Conservation (phyloP, 805 yeast species). For the Cyberlindnera maclurae region DNA sequence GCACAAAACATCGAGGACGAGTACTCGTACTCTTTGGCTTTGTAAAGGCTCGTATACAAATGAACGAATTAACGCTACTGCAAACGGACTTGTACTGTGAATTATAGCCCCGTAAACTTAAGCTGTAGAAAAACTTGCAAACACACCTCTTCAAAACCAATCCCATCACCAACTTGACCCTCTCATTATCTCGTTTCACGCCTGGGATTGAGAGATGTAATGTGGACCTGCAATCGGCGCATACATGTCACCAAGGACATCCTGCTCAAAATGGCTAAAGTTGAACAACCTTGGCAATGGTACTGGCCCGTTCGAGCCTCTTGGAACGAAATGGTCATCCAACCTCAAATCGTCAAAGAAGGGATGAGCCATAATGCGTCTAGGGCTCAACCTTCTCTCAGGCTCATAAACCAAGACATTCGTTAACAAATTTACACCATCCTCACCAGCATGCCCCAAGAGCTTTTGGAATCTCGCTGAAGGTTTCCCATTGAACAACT, state of each 20-base stretch:
- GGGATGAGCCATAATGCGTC: constrained; percentile 77
- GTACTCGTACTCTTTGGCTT: constrained; percentile 83
- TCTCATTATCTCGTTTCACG: too few species aligned
- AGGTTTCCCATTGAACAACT: constrained; percentile 50
- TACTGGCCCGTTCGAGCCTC: constrained; percentile 40
- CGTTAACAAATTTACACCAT: constrained; percentile 79
- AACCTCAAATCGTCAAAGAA: constrained; percentile 83
- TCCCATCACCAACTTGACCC: too few species aligned
- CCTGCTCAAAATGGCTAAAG: constrained; percentile 63
- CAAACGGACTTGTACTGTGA: not conserved
- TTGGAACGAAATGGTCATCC: constrained; percentile 43
- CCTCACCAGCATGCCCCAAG: constrained; percentile 72
- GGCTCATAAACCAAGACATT: constrained; percentile 88
- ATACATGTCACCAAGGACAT: constrained; percentile 32
- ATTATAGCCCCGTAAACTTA: too few species aligned
- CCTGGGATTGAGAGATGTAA: not conserved
- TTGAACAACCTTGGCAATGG: constrained; percentile 49
- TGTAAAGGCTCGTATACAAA: constrained; percentile 27
- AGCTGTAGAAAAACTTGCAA: too few species aligned
- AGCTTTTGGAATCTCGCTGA: constrained; percentile 55
- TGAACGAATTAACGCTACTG: not conserved
- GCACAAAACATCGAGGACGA: constrained; percentile 96
- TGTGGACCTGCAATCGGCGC: constrained; percentile 12
- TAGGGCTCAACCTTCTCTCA: constrained; percentile 69
- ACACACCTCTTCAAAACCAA: too few species aligned